Evolutionary conservation across 192 early-diverging fungal species (phyloP), one percentile per base, ranked within the genome.

Genomic region (Coemansia sp.): DNA sequence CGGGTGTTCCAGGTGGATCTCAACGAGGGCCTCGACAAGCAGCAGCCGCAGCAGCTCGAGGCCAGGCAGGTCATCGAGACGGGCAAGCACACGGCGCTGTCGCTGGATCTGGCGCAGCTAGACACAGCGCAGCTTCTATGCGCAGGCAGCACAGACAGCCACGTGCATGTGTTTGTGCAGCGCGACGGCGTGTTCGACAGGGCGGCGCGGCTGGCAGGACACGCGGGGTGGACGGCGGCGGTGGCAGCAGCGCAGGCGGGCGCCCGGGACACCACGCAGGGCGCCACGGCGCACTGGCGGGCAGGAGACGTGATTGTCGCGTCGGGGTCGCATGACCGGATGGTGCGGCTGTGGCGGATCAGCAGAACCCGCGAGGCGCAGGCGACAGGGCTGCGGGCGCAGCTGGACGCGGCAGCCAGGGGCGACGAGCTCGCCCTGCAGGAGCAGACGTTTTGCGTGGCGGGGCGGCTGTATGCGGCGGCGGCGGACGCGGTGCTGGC

Each of bases 201-300:
- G 45, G 64, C 74, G 4, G 66, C 90, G 40, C 61, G 81, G 8
- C 72, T 98, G 16, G 80, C 85, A 33, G 96, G 96, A 3, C 96
- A 98, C 70, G 88, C 91, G 12, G 92, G 94, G 59, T 98, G 96
- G 96, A 83, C 96, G 18, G 84, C 92, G 10, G 83, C 86, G 8
- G 50, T 97, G 48, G 81, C 89, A 10, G 88, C 93, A 43, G 79
- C 83, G 3, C 82, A 79, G 20, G 87, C 86, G 65, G 82, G 81
- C 2, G 67, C 8, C 53, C 39, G 37, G 46, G 57, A 31, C 2
- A 16, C 18, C 14, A 23, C 2, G 40, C 50, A 10, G 53, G 23
- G 23, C 23, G 50, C 9, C 38, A 77, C 31, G 20, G 46, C 55
- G 28, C 84, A 88, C 51, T 85, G 90, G 57, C 63, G 59, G n/a